Conservation (phyloP, 345 rosid genomes). For the Viola odorata region DNA sequence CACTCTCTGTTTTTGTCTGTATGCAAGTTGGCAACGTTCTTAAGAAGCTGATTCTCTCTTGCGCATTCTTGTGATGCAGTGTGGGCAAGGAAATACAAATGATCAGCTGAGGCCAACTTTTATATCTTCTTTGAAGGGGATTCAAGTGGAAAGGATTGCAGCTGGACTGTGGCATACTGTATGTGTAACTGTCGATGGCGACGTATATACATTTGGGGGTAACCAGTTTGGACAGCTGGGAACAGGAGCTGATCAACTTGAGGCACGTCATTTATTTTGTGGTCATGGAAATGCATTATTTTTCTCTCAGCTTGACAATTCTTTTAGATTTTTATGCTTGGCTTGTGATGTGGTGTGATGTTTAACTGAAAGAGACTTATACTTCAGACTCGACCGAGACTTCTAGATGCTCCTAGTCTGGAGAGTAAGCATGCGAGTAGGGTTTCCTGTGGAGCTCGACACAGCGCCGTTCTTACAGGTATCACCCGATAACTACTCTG, state of each 20-base stretch:
- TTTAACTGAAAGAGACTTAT: constrained; percentile 4
- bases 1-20: no score
- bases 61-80: constrained; percentile 31
- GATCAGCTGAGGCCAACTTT: constrained; percentile 65
- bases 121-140: constrained; percentile 45
- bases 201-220: constrained; percentile 71
- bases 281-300: no score
- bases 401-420: constrained; percentile 55
- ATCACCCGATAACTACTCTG: constrained; percentile 2
- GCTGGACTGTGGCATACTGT: constrained; percentile 87
- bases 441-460: constrained; percentile 83
- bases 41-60: not conserved
- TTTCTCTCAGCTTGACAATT: no score
- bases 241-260: constrained; percentile 64
- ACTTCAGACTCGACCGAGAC: constrained; percentile 51
- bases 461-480: constrained; percentile 69
- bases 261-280: constrained; percentile 33
- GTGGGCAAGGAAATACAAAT: constrained; percentile 74
- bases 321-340: no score
- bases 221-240: constrained; percentile 90
- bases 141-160: constrained; percentile 45
- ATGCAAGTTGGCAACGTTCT: no score
- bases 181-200: constrained; percentile 58
- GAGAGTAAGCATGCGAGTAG: constrained; percentile 42
- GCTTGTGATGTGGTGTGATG: not conserved